phyloP scores from a whole-genome alignment of 345 rosid genomes.

The Eutrema japonicum region DNA sequence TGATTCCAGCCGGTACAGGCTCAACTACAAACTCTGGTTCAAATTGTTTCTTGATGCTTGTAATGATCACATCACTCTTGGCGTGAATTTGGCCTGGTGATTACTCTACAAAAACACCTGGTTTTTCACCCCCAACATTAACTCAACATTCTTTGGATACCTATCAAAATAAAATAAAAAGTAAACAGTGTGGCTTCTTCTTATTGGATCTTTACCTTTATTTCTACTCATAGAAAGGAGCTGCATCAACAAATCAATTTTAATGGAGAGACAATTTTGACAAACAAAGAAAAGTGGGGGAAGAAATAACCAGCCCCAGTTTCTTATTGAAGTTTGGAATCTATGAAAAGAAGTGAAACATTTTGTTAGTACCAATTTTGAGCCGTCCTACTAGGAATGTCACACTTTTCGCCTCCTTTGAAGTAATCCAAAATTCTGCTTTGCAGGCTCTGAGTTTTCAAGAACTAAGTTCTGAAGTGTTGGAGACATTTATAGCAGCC shows the following conservation, averaged over 20 bases:
- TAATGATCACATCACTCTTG: too few species aligned
- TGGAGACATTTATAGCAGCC: conserved; percentile 35
- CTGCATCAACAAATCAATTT: conserved; percentile 61
- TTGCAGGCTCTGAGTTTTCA: conserved; percentile 44
- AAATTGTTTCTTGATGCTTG: too few species aligned
- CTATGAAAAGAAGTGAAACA: conserved; percentile 11
- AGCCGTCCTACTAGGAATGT: conserved; percentile 36
- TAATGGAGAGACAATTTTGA: conserved; percentile 5
- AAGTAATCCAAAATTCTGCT: conserved; percentile 43
- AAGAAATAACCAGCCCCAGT: background rate
- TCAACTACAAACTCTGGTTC: too few species aligned
- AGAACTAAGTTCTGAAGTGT: conserved; percentile 35
- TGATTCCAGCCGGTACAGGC: too few species aligned
- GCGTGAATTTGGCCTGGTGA: conserved; percentile 81
- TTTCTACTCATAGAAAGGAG: conserved; percentile 88
- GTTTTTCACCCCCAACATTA: conserved; percentile 32
- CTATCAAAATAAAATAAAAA: background rate
- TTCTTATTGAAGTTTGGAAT: background rate
- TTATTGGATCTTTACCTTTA: conserved; percentile 64
- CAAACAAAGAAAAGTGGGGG: background rate
- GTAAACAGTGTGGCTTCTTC: conserved; percentile 26
- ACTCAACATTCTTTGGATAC: conserved; percentile 9
- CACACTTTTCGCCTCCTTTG: conserved; percentile 43
- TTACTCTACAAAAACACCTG: conserved; percentile 91
- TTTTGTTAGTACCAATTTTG: conserved; percentile 41